Conservation (phyloP, 805 yeast species). For the Wickerhamomyces sydowiorum region DNA sequence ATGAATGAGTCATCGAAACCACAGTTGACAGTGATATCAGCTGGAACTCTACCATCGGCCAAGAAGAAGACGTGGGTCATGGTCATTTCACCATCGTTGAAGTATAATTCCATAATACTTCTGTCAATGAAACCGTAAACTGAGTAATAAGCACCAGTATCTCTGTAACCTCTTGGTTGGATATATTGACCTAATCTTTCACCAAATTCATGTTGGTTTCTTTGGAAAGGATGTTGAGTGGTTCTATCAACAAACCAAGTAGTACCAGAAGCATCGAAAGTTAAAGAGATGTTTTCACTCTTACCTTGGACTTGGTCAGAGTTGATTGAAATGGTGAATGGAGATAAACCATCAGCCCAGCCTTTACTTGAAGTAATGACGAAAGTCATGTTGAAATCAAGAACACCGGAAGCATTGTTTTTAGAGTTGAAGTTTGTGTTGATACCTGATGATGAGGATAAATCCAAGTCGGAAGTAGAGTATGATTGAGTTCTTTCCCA, state of each 20-base stretch:
- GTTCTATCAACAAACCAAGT: constrained; percentile 24
- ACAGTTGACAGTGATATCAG: constrained; percentile 9
- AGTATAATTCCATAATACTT: constrained; percentile 25
- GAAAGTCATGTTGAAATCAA: constrained; percentile 22
- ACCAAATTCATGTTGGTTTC: constrained; percentile 21
- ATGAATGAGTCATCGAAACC: constrained; percentile 7
- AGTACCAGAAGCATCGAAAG: constrained; percentile 20
- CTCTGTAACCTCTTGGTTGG: constrained; percentile 18
- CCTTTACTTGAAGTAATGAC: constrained; percentile 8
- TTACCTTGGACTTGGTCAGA: constrained; percentile 8
- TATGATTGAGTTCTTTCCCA: neutral
- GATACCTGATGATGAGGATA: neutral
- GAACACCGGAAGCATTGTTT: constrained; percentile 15
- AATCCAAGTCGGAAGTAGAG: neutral
- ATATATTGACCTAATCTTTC: constrained; percentile 21
- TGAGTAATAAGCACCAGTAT: constrained; percentile 13
- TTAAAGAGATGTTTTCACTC: constrained; percentile 20
- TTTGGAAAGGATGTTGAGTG: constrained; percentile 16
- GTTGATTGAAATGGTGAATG: constrained; percentile 14
- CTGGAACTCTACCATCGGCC: constrained; percentile 13
- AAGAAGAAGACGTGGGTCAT: constrained; percentile 27
- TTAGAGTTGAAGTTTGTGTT: neutral
- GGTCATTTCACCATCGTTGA: constrained; percentile 24
- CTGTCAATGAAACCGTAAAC: constrained; percentile 26
- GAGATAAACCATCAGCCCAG: constrained; percentile 3